Evolutionary conservation across 2,329 filamentous ascomycete species (phyloP).

Genomic region (Metarhizium anisopliae): DNA sequence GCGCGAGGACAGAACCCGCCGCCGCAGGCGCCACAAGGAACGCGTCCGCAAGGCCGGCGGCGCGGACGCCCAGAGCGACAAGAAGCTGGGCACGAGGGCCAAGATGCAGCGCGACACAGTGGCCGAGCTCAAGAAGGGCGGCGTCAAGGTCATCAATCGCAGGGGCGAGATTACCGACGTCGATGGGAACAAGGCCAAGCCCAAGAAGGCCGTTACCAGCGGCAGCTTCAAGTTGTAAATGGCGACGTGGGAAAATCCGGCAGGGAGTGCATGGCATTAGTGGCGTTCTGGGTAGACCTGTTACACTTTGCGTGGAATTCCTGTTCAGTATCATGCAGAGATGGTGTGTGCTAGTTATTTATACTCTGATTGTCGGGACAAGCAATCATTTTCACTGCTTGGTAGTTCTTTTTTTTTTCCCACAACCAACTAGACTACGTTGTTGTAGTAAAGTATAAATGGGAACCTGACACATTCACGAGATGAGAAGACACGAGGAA

Average conservation of each 20-base stretch:
- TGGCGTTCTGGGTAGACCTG: background rate
- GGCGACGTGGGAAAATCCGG: background rate
- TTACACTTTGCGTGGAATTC: background rate
- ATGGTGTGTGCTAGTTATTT: background rate
- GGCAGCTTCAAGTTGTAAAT: constrained; percentile 53
- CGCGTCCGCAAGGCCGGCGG: constrained; percentile 62
- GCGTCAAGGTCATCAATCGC: constrained; percentile 85
- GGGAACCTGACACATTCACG: too few species aligned
- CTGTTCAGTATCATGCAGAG: background rate
- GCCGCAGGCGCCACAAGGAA: constrained; percentile 77
- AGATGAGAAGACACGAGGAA: too few species aligned
- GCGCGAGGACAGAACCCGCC: constrained; percentile 72
- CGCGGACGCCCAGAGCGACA: constrained; percentile 16
- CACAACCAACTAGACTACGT: too few species aligned
- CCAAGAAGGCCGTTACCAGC: constrained; percentile 39
- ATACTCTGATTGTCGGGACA: too few species aligned
- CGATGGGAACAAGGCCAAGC: constrained; percentile 66
- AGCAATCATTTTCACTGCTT: too few species aligned
- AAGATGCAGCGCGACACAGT: constrained; percentile 41
- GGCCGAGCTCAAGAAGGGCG: constrained; percentile 68
- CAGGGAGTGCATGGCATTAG: background rate
- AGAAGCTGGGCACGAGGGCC: constrained; percentile 45
- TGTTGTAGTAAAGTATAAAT: too few species aligned
- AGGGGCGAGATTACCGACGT: constrained; percentile 80
- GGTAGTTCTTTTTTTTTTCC: too few species aligned